Percentiles rank a stretch among this genome's conserved stretches.
Conservation (phyloP, 768 basidiomycete species). For the Clitopilus hobsonii region DNA sequence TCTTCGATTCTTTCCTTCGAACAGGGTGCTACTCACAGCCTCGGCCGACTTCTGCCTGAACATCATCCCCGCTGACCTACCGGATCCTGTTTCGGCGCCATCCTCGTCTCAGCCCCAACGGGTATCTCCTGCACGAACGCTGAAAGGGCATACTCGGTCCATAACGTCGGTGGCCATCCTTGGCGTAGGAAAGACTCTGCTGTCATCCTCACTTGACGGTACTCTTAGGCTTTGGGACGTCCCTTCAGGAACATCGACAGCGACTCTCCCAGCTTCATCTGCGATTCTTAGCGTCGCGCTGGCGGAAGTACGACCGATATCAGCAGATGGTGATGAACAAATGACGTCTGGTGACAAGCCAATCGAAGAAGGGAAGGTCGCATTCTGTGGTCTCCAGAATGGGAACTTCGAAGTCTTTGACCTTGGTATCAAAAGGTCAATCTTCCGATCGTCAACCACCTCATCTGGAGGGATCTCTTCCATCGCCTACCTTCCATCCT, state of each 20-base stretch:
- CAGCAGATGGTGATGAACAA: background rate
- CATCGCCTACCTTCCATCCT: conserved; percentile 36
- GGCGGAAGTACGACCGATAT: conserved; percentile 29
- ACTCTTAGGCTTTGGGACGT: conserved; percentile 74
- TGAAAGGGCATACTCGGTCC: conserved; percentile 62
- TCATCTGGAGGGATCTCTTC: conserved; percentile 28
- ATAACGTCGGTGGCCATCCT: conserved; percentile 65
- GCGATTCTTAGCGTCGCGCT: conserved; percentile 42
- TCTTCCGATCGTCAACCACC: conserved; percentile 23
- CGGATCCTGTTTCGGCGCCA: conserved; percentile 11
- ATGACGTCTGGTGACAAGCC: conserved; percentile 36
- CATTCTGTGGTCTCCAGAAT: conserved; percentile 51
- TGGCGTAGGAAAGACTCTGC: conserved; percentile 57
- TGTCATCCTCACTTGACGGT: conserved; percentile 66
- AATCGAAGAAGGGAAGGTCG: conserved; percentile 41
- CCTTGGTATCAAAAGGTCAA: conserved; percentile 33
- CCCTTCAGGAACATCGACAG: conserved; percentile 42
- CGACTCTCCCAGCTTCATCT: conserved; percentile 35
- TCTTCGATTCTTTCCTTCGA: conserved; percentile 66
- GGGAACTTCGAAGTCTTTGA: conserved; percentile 57
- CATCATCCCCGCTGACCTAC: conserved; percentile 57
- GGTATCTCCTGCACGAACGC: conserved; percentile 50
- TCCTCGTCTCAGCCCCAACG: conserved; percentile 21
- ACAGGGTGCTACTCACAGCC: conserved; percentile 64
- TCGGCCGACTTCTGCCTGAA: conserved; percentile 64